Conservation (phyloP, 129 eudicot genomes). For the Pseudognaphalium luteoalbum region DNA sequence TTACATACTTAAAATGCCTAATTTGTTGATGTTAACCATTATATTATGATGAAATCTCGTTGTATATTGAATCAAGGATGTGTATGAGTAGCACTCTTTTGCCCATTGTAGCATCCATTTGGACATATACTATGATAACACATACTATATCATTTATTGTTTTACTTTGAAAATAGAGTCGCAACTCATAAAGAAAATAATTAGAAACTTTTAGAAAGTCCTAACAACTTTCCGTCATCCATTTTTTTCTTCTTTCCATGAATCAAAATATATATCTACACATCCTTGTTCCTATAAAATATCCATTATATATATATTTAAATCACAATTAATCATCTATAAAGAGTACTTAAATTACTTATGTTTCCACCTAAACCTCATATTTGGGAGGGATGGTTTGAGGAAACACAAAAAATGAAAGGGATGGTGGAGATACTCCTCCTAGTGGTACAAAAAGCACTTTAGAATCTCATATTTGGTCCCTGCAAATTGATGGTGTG, state of each 20-base stretch:
- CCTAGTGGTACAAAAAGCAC: conserved; percentile 16
- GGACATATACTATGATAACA: too few relatives aligned
- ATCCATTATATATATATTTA: too few relatives aligned
- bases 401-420: conserved; percentile 12
- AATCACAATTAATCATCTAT: too few relatives aligned
- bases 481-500: conserved; percentile 27
- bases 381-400: neutral
- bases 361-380: neutral
- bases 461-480: conserved; percentile 34
- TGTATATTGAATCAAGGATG: neutral
- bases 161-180: neutral
- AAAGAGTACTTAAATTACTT: neutral
- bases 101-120: neutral
- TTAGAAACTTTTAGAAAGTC: neutral
- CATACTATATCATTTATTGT: too few relatives aligned
- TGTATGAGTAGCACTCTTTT: neutral
- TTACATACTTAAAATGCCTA: neutral
- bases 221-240: conserved; percentile 4
- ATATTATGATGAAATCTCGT: neutral
- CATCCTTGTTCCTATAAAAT: neutral
- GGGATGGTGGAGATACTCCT: conserved; percentile 32
- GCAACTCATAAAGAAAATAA: neutral
- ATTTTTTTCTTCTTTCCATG: conserved; percentile 10
- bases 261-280: neutral
- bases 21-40: neutral